These are phyloP conservation scores for Cordyceps cateniannulata DNA, from an alignment of 2,329 filamentous ascomycete species.

Conservation along the genomic window DNA sequence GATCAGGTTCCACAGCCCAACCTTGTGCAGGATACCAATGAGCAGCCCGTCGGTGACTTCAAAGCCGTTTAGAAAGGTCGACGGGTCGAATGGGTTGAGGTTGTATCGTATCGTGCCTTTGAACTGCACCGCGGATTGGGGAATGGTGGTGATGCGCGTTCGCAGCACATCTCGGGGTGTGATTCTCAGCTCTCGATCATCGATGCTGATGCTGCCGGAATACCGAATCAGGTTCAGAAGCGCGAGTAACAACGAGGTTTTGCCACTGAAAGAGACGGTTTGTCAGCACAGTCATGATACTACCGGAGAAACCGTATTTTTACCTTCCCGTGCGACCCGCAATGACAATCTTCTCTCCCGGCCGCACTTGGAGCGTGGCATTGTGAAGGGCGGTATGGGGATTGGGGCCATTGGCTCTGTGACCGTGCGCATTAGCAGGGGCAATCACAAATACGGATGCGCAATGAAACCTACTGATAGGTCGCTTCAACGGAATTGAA, in stretches of 20 bases:
- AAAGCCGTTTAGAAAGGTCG: neutral
- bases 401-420: constrained; percentile 27
- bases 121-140: constrained; percentile 19
- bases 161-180: constrained; percentile 15
- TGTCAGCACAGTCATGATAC: neutral
- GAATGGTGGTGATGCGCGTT: constrained; percentile 21
- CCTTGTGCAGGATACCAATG: constrained; percentile 6
- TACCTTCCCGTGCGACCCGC: constrained; percentile 8
- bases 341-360: constrained; percentile 10
- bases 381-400: constrained; percentile 11
- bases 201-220: constrained; percentile 7
- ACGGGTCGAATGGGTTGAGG: neutral
- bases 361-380: constrained; percentile 14
- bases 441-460: neutral
- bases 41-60: neutral
- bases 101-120: constrained; percentile 3
- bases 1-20: constrained; percentile 11
- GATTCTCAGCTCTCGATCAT: neutral
- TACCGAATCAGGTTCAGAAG: constrained; percentile 1
- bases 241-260: neutral
- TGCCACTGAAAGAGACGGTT: neutral
- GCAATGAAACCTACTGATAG: neutral
- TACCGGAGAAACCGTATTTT: neutral
- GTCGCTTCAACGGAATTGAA: neutral
- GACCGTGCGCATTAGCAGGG: neutral